Evolutionary conservation across 2,329 filamentous ascomycete genomes (phyloP).

Genomic region (Colletotrichum tanaceti): DNA sequence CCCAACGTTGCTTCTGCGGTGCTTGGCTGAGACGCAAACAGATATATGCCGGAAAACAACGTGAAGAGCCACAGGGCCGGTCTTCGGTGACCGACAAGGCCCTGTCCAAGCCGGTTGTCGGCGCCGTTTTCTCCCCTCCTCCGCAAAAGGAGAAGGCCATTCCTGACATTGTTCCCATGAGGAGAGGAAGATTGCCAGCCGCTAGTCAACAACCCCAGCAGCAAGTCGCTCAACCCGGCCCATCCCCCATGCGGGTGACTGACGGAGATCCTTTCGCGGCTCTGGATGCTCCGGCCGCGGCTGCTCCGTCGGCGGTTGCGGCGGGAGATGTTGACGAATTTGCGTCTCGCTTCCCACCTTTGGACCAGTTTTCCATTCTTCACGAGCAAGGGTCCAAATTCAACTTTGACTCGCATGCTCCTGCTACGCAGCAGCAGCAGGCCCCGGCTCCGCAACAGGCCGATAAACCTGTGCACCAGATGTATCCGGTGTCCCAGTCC

Average conservation of each 20-base stretch:
- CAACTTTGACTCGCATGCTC: conserved; percentile 76
- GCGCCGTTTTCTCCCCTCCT: conserved; percentile 84
- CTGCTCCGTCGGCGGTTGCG: conserved; percentile 50
- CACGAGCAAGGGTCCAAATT: conserved; percentile 88
- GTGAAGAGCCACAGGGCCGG: conserved; percentile 68
- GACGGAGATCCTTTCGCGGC: conserved; percentile 89
- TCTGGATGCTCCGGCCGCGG: conserved; percentile 73
- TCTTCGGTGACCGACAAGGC: conserved; percentile 65
- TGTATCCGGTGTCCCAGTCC: conserved; percentile 65
- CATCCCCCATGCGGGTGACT: conserved; percentile 76
- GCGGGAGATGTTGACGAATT: conserved; percentile 77
- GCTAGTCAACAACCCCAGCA: conserved; percentile 50
- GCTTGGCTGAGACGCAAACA: conserved; percentile 50
- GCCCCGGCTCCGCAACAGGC: conserved; percentile 75
- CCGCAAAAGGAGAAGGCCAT: conserved; percentile 77
- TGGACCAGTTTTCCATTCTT: conserved; percentile 92
- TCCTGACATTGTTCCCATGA: conserved; percentile 94
- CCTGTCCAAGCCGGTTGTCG: conserved; percentile 72
- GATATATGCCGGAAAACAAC: conserved; percentile 77
- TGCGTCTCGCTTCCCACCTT: conserved; percentile 84
- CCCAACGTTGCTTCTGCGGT: conserved; percentile 30
- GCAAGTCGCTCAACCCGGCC: conserved; percentile 66
- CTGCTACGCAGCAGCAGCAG: conserved; percentile 62
- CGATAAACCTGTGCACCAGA: conserved; percentile 84
- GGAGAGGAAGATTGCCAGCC: conserved; percentile 78